Base-by-base conservation (phyloP, 495 filamentous ascomycete genomes). In the Elasticomyces elasticus region DNA sequence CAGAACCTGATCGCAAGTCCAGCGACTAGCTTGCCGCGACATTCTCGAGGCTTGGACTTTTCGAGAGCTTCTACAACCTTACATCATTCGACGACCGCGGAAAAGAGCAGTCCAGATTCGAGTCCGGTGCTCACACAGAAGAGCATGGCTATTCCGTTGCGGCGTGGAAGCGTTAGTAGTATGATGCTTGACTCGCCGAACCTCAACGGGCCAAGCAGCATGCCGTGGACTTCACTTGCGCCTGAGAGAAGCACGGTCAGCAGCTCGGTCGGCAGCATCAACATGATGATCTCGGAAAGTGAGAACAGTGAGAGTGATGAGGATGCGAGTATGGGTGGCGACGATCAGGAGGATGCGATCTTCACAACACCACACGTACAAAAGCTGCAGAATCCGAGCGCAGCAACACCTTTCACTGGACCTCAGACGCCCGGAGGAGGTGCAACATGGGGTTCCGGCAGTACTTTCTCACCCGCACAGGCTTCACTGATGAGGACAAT, bases 61-160 rank as follows among this genome's bases (percentile, higher is more conserved):
- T 87, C 89, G n/a, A 78, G 90, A 59, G 89, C 88, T 41, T 91
- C 89, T 53, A 97, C 92, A 4, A 94, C 89, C 59, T 77, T 98
- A 11, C 92, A 98, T 71, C 94, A 97, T 68, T 96, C 92, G 22
- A 97, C 85, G 1, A 76, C 96, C 7, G 89, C 89, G 40, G 84
- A 86, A 51, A 83, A 89, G 60, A 84, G 86, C 0, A 92, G 87
- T n/a, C 92, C 94, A 12, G 90, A 95, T 64, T 94, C 89, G 3
- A 95, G 89, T 0, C 94, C 94, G 0, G 89, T 80, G n/a, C 83
- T 94, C 38, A 76, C 76, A 38, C 85, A 85, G 26, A 78, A 86
- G 23, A 84, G 82, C 7, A 83, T 95, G 75, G 82, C 78, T 56
- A 91, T 94, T 35, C 89, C 88, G 2, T 69, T 71, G 17, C 72